Evolutionary conservation across 2,329 filamentous ascomycete genomes (phyloP).

Genomic region (Colletotrichum sp.): DNA sequence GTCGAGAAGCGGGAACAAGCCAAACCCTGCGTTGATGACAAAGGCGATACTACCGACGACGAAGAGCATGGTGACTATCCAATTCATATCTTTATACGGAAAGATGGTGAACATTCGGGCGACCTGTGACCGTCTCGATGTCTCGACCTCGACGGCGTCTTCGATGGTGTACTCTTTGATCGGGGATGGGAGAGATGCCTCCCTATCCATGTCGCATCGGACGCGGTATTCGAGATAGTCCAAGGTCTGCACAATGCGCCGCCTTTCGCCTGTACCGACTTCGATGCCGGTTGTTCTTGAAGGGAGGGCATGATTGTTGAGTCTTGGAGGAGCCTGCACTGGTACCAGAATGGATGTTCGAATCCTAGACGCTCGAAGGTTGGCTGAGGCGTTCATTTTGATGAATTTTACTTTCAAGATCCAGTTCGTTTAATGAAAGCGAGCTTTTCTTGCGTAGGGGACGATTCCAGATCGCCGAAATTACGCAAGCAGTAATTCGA

Average conservation of each 20-base stretch:
- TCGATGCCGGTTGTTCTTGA: not conserved
- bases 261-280: not conserved
- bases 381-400: not conserved
- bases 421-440: not conserved
- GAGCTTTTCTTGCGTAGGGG: not conserved
- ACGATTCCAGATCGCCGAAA: not conserved
- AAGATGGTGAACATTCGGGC: not conserved
- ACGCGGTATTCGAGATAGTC: not conserved
- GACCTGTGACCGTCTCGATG: not conserved
- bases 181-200: not conserved
- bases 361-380: not conserved
- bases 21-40: not conserved
- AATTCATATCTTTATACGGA: conserved; percentile 1
- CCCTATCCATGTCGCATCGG: not conserved
- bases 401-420: not conserved
- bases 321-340: not conserved
- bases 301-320: not conserved
- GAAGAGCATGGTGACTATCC: not conserved
- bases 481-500: not conserved
- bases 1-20: not conserved
- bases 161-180: not conserved
- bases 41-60: not conserved
- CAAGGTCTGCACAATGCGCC: not conserved
- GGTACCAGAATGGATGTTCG: not conserved
- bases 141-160: not conserved